Evolutionary conservation across 2,329 filamentous ascomycete genomes (phyloP), one percentile per base, ranked within the genome.

Genomic region (Drechslera avenae): DNA sequence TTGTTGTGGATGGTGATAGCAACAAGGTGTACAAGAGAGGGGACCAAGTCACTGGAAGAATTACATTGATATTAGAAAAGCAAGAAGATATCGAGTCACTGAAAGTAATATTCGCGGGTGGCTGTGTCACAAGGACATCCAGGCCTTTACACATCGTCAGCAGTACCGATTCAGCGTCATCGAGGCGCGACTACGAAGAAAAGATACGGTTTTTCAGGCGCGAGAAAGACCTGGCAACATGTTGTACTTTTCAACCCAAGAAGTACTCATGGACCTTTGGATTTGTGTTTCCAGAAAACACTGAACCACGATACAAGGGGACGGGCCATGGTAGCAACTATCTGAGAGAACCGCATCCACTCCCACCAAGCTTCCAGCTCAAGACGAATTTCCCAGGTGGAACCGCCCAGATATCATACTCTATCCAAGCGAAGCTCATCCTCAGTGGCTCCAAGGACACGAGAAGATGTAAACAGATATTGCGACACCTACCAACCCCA

Each of bases 221-320:
- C 31, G 68, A 70, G 43, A 60, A 63, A 30, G 50, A 58, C 9
- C 26, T 73, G 1, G 48, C 66, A 12, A 46, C 60, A 4, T 47
- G 43, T n/a, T 51, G 55, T 4, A 59, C 45, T 13, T 50, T 70
- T 9, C 46, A 33, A n/a, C 43, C 63, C 12, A 64, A 64, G 21
- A 71, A 72, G 33, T 62, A 69, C 19, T 63, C 57, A 7, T 73
- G 70, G 69, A 41, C 58, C 1, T 73, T 74, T 48, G 64, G 69
- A n/a, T 73, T 72, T 54, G 56, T 56, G 12, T 71, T 73, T 39
- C 71, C 71, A 16, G 57, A 64, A 4, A 48, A 47, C n/a, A 73
- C 71, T 0, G 59, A 66, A 35, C 57, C 61, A 40, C 60, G 55
- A 12, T 67, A 59, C 46, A 67, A 67, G 7, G 59, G 64, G 33